Evolutionary conservation across 352 stramenopile species (phyloP).

Genomic region (Pythium scleroteichum): DNA sequence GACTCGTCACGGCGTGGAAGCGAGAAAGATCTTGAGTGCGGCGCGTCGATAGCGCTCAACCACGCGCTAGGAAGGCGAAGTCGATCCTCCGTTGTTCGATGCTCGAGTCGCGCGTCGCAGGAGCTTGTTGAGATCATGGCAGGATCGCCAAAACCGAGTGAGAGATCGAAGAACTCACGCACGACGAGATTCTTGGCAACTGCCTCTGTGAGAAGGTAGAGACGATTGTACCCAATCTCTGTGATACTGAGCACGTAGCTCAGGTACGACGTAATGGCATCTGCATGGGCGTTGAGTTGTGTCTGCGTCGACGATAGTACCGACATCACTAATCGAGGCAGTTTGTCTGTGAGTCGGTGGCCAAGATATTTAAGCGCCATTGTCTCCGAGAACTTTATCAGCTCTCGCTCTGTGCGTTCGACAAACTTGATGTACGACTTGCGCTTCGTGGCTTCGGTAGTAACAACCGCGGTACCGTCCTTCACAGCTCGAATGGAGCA

Average conservation of each 20-base stretch:
- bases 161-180: conserved; percentile 70
- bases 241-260: conserved; percentile 68
- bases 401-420: conserved; percentile 50
- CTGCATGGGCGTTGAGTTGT: conserved; percentile 52
- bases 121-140: conserved; percentile 66
- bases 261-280: conserved; percentile 57
- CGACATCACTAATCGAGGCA: conserved; percentile 35
- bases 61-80: conserved; percentile 61
- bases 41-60: conserved; percentile 41
- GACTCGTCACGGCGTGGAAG: conserved; percentile 32
- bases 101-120: conserved; percentile 71
- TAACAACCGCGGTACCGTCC: conserved; percentile 37
- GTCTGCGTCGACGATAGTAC: conserved; percentile 34
- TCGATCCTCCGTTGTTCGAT: conserved; percentile 33
- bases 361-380: conserved; percentile 68
- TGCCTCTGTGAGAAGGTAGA: conserved; percentile 58
- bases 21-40: conserved; percentile 42
- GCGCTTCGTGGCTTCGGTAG: conserved; percentile 38
- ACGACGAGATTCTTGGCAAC: conserved; percentile 63
- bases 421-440: conserved; percentile 74
- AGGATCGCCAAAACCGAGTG: conserved; percentile 48
- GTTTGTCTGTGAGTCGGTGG: conserved; percentile 56
- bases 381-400: conserved; percentile 51
- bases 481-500: conserved; percentile 53
- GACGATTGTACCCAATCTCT: conserved; percentile 62